Percentiles rank a stretch among this genome's conserved stretches.
Conservation (phyloP, 1,139 yeast species). For the Yamadazyma atlantica region DNA sequence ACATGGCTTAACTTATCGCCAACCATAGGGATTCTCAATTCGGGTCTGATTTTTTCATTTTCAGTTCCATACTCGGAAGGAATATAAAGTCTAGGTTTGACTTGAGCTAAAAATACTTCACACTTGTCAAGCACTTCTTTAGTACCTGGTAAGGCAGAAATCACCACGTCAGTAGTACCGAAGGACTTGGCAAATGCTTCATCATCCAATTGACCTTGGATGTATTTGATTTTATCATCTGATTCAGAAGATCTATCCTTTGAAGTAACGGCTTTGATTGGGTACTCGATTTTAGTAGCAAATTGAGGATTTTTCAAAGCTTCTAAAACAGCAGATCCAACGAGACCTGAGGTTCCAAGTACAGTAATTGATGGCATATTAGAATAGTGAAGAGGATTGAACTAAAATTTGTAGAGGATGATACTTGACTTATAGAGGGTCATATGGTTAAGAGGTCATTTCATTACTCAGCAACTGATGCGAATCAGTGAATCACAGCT, state of each 20-base stretch:
- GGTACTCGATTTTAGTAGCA: slow-evolving; percentile 1
- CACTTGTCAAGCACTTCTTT: background rate
- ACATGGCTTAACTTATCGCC: slow-evolving; percentile 40
- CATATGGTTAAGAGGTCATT: too few species aligned
- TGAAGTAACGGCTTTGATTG: slow-evolving; percentile 2
- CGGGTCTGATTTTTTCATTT: slow-evolving; percentile 18
- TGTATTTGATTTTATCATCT: slow-evolving; percentile 1
- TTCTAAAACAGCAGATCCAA: background rate
- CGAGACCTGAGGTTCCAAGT: slow-evolving; percentile 1
- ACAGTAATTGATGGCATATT: slow-evolving; percentile 1
- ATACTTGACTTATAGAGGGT: too few species aligned
- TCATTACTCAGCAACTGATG: too few species aligned
- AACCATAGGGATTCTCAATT: slow-evolving; percentile 34
- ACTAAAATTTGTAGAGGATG: too few species aligned
- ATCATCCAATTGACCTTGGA: slow-evolving; percentile 1
- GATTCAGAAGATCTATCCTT: background rate
- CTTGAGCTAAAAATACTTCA: slow-evolving; percentile 9
- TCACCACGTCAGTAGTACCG: background rate
- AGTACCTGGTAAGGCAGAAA: background rate
- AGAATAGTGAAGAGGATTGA: background rate
- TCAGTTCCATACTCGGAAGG: slow-evolving; percentile 66
- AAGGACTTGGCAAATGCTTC: background rate
- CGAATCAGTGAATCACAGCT: too few species aligned
- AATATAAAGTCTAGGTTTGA: slow-evolving; percentile 53
- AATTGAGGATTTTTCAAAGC: background rate